These are phyloP conservation scores for Fraxinus anomala DNA, from an alignment of 257 asterid genomes.

Conservation along the genomic window DNA sequence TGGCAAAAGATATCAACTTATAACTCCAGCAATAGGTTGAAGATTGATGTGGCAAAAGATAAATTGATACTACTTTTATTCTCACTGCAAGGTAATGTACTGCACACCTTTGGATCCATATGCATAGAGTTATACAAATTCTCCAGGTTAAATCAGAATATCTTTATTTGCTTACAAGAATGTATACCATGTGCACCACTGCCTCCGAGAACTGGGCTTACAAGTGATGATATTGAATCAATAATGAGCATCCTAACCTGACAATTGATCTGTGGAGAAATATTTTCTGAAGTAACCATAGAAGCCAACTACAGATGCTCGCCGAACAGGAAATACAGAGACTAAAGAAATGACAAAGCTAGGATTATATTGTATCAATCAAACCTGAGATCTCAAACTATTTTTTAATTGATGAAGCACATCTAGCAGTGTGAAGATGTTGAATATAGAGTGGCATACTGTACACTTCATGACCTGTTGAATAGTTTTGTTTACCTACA, in stretches of 20 bases:
- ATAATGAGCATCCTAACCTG: slow-evolving; percentile 64
- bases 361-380: neutral
- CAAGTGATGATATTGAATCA: slow-evolving; percentile 84
- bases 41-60: neutral
- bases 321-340: slow-evolving; percentile 17
- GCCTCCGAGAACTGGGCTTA: slow-evolving; percentile 83
- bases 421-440: slow-evolving; percentile 73
- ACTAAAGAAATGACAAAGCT: slow-evolving; percentile 5
- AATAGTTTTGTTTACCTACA: slow-evolving; percentile 47
- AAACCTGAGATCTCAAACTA: slow-evolving; percentile 65
- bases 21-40: neutral
- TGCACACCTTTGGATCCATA: neutral
- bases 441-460: slow-evolving; percentile 58
- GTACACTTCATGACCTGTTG: slow-evolving; percentile 61
- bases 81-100: neutral
- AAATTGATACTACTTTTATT: neutral
- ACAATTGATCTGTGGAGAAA: slow-evolving; percentile 42
- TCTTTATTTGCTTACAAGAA: slow-evolving; percentile 10
- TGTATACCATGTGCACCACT: slow-evolving; percentile 66
- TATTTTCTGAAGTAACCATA: slow-evolving; percentile 8
- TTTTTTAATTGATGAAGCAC: slow-evolving; percentile 59
- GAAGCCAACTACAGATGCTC: slow-evolving; percentile 7
- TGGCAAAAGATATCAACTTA: too few relatives aligned
- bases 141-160: neutral
- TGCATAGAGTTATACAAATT: neutral